Evolutionary conservation across 148 eudicot genomes (phyloP).

Genomic region (Pouteria glomerata): DNA sequence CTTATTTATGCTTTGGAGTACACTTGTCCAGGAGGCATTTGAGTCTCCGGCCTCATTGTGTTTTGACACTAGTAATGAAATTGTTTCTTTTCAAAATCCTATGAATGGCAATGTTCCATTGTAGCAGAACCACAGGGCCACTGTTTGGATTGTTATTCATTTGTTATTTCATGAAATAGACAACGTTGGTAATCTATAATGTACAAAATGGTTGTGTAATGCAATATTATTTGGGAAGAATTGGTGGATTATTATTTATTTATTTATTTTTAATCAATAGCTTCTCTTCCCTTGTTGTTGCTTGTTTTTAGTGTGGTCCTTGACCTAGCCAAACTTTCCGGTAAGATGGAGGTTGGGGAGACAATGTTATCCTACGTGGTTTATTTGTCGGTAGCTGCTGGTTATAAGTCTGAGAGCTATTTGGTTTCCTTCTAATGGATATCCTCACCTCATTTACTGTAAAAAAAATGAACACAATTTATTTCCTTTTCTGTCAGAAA

Average conservation of each 20-base stretch:
- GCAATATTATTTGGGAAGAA: too few species aligned
- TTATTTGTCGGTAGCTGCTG: background rate
- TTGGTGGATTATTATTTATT: too few species aligned
- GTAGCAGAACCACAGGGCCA: background rate
- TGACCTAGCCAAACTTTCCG: too few species aligned
- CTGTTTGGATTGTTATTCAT: background rate
- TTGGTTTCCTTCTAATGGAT: background rate
- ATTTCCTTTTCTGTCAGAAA: background rate
- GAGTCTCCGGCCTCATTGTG: background rate
- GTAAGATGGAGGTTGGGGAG: too few species aligned
- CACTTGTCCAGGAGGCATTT: background rate
- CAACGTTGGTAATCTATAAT: too few species aligned
- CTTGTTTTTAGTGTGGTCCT: too few species aligned
- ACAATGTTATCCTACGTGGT: too few species aligned
- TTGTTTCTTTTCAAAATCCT: background rate
- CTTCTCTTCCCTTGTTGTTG: too few species aligned
- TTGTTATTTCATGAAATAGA: too few species aligned
- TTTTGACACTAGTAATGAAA: background rate
- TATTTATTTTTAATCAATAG: too few species aligned
- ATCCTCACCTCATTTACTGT: background rate
- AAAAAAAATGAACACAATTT: background rate
- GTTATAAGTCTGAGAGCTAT: background rate
- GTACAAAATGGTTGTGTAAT: too few species aligned
- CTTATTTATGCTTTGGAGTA: background rate
- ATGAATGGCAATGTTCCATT: background rate